Evolutionary conservation across 768 basidiomycete genomes (phyloP).

Genomic region (Auriscalpium orientale): DNA sequence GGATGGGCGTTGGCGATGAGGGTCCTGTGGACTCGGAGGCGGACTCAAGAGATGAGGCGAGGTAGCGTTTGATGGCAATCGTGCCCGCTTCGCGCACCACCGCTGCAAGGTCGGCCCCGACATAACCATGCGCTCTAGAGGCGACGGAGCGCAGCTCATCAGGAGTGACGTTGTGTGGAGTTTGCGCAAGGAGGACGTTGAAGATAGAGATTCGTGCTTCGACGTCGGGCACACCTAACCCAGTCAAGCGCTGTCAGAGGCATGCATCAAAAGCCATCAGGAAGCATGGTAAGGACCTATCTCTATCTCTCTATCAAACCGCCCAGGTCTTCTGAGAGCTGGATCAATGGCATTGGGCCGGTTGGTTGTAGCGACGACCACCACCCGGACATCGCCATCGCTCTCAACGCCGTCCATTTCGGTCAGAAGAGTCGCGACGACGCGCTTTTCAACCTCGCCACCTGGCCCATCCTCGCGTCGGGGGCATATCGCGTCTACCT

Average conservation of each 20-base stretch:
- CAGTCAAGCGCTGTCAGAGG: not conserved
- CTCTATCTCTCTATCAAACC: slow-evolving; percentile 94
- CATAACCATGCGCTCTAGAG: slow-evolving; percentile 85
- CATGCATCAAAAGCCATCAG: not conserved
- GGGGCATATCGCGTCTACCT: slow-evolving; percentile 93
- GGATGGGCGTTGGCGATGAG: not conserved
- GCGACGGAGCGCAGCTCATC: slow-evolving; percentile 62
- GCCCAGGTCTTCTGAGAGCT: slow-evolving; percentile 78
- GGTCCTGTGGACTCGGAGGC: slow-evolving; percentile 12
- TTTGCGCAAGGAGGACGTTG: slow-evolving; percentile 71
- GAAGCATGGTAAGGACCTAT: slow-evolving; percentile 49
- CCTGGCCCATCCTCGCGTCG: slow-evolving; percentile 82
- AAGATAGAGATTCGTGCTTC: slow-evolving; percentile 82
- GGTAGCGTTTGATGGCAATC: slow-evolving; percentile 80
- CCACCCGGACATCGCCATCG: slow-evolving; percentile 53
- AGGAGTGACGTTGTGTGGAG: slow-evolving; percentile 63
- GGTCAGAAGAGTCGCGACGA: slow-evolving; percentile 91
- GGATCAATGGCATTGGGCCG: slow-evolving; percentile 94
- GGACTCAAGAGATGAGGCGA: slow-evolving; percentile 23
- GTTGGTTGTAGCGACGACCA: slow-evolving; percentile 95
- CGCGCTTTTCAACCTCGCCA: slow-evolving; percentile 92
- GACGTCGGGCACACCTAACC: slow-evolving; percentile 78
- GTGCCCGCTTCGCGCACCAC: slow-evolving; percentile 92
- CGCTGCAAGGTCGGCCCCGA: slow-evolving; percentile 91
- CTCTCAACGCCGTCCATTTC: slow-evolving; percentile 85